Base-by-base conservation (phyloP, 306 rosid genomes). In the Prunus kanzakura region DNA sequence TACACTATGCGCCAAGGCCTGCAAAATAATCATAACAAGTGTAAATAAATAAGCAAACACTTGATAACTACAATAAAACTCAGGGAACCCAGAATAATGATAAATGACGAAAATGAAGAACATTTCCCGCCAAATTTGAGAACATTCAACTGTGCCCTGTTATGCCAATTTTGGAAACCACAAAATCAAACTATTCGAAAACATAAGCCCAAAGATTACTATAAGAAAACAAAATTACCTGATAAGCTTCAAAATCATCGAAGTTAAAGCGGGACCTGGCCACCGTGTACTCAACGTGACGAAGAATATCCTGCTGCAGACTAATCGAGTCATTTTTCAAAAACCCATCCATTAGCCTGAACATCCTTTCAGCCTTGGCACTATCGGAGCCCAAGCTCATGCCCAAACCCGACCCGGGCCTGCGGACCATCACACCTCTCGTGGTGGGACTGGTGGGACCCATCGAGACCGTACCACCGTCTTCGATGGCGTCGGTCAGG, bases 181-280 rank as follows among this genome's bases (percentile, higher is more conserved):
- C 9, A 11, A 52, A 20, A 38, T 8, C 19, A 38, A 73, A 16
- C 25, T 16, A n/a, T 2, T 19, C 29, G 2, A 23, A 43, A 16
- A 19, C 0, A 14, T 16, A 13, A 67, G 14, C 35, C 58, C 18
- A 15, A 15, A 20, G 23, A 68, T 45, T 3, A 38, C 15, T 6
- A 18, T 3, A 16, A 64, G 25, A 15, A 35, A 20, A 35, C 14
- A 15, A 7, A 4, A 60, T 50, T 35, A 90, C 95, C 92, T 90
- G 95, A 74, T 88, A 90, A 18, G 95, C 95, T 82, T 90, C 95
- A 35, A 84, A 90, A 84, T 90, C 95, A 27, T 90, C 95, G 69
- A 90, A 90, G 72, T 78, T 90, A 43, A 86, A 90, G 51, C 95
- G 88, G 8, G 95, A 90, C 71, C 92, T 85, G 10, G 92, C 95